Conservation (phyloP, 805 yeast species). For the Metschnikowia kunwiensis region DNA sequence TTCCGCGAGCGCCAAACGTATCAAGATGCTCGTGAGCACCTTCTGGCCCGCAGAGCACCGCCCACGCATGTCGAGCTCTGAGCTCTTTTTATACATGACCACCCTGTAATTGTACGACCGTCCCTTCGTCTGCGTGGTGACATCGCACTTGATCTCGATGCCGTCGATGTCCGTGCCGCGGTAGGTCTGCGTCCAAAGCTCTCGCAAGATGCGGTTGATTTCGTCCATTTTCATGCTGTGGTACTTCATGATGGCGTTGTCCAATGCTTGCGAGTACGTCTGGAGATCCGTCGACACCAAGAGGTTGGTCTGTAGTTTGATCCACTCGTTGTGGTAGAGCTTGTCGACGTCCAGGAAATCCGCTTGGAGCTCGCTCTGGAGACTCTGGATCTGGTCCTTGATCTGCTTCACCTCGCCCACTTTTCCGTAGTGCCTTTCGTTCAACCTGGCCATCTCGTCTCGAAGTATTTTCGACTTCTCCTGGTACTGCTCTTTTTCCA, state of each 20-base stretch:
- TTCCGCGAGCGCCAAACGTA: conserved; percentile 88
- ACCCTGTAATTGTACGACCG: conserved; percentile 88
- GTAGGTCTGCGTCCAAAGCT: conserved; percentile 90
- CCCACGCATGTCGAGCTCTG: conserved; percentile 96
- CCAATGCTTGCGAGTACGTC: conserved; percentile 81
- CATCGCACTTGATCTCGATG: conserved; percentile 80
- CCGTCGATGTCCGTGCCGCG: conserved; percentile 95
- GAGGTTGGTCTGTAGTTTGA: conserved; percentile 70
- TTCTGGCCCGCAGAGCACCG: conserved; percentile 98
- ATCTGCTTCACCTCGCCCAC: conserved; percentile 85
- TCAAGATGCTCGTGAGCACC: conserved; percentile 87
- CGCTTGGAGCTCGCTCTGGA: conserved; percentile 57
- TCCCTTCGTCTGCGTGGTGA: conserved; percentile 46
- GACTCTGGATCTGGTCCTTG: conserved; percentile 59
- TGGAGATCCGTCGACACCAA: conserved; percentile 78
- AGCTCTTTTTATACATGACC: conserved; percentile 89
- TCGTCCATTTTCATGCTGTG: conserved; percentile 91
- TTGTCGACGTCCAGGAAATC: conserved; percentile 70
- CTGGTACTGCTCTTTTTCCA: conserved; percentile 59
- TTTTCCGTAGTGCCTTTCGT: conserved; percentile 67
- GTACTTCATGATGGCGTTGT: conserved; percentile 88
- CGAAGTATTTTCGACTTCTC: conserved; percentile 51
- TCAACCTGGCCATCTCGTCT: conserved; percentile 49
- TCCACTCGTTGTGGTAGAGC: conserved; percentile 65
- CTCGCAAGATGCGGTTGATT: conserved; percentile 82